Evolutionary conservation across 345 rosid species (phyloP), one percentile per base, ranked within the genome.

Genomic region (Erysimum cheiranthoides): DNA sequence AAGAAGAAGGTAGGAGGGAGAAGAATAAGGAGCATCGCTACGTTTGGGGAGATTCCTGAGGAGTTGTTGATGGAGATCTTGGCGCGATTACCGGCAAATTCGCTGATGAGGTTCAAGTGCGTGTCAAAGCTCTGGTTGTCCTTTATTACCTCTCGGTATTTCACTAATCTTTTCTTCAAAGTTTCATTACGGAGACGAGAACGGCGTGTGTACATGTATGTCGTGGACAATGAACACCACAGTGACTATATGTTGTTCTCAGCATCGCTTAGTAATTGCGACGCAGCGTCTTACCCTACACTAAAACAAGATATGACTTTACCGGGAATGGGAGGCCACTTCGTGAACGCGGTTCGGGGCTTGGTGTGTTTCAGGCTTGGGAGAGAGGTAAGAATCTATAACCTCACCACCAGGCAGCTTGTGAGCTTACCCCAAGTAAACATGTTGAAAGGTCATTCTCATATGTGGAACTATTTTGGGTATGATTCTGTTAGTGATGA

Each of bases 61-160:
- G 11, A 49, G 11, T 5, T 49, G 11, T 49, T 8, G 28, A 49
- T 49, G 17, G 53, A 49, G 27, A 49, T 49, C 5, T 21, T 49
- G 53, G 11, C 12, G 11, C 8, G 53, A 45, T 40, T 54, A 14
- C 63, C 73, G 3, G 63, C 31, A 2, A 30, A 39, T 0, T 40
- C 61, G 7, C 14, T 54, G 63, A 40, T 56, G 73, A 58, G 17
- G 63, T 69, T 69, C 53, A 69, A 42, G 64, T 69, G 53, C n/a
- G 64, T 69, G 30, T 68, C 73, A 10, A 68, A 4, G 50, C 73
- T 3, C 16, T 68, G 62, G 73, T 54, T 2, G 17, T 54, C 42
- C 12, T 27, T 69, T 13, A 54, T 69, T 30, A 16, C 64, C 50
- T 54, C 73, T 0, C 28, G 53, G 12, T 69, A 69, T 69, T 8